phyloP scores from a whole-genome alignment of 257 asterid genomes.

The Nicotiana paniculata region DNA sequence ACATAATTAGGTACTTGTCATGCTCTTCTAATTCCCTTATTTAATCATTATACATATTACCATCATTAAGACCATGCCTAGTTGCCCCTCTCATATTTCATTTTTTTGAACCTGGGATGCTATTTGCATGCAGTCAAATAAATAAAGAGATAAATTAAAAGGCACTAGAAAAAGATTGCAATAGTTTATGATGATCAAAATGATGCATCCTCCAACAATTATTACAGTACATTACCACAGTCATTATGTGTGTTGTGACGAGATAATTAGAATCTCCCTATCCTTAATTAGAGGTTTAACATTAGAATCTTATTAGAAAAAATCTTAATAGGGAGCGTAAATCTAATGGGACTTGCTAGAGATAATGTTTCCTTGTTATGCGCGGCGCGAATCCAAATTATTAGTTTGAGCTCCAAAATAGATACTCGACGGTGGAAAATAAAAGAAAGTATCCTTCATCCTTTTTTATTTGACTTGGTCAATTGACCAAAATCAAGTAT shows the following conservation, averaged over 20 bases:
- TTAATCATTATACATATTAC: slow-evolving; percentile 5
- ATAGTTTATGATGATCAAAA: background rate
- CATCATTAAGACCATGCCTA: background rate
- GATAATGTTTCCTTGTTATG: too few species aligned
- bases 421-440: too few species aligned
- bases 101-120: slow-evolving; percentile 13
- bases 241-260: too few species aligned
- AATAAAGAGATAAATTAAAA: background rate
- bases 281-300: too few species aligned
- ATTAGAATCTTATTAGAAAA: too few species aligned
- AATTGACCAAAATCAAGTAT: background rate
- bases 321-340: too few species aligned
- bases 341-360: too few species aligned
- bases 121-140: background rate
- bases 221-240: background rate
- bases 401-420: too few species aligned
- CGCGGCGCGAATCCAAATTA: too few species aligned
- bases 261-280: too few species aligned
- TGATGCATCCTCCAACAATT: background rate
- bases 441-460: background rate
- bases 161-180: background rate
- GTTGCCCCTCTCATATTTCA: background rate
- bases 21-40: slow-evolving; percentile 6
- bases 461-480: background rate
- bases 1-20: background rate